Conservation (phyloP, 495 filamentous ascomycete species). For the Podospora comata region DNA sequence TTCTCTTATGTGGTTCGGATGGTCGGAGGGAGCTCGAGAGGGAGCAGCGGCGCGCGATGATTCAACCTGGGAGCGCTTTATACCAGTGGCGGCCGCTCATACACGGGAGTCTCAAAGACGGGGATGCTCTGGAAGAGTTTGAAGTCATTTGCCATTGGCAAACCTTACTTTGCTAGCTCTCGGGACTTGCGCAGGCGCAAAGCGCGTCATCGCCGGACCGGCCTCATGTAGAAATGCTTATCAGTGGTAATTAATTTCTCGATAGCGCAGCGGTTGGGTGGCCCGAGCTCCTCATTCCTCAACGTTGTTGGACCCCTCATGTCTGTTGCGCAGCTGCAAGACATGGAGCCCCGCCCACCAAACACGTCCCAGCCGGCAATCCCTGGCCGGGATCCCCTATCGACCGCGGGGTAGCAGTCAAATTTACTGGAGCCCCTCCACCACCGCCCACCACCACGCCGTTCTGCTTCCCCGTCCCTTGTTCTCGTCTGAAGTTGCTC, state of each 20-base stretch:
- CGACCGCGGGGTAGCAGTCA: conserved; percentile 23
- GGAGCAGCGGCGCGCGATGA: background rate
- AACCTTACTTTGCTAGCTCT: background rate
- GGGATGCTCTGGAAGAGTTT: background rate
- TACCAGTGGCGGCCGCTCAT: background rate
- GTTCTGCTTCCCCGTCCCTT: background rate
- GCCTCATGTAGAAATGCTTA: background rate
- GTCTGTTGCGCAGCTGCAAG: background rate
- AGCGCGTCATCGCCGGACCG: background rate
- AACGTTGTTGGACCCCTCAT: background rate
- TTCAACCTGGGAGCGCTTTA: background rate
- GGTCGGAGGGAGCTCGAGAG: background rate
- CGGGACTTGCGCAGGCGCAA: background rate
- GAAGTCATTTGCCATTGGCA: background rate
- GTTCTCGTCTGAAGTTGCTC: conserved; percentile 15
- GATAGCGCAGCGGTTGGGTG: conserved; percentile 3
- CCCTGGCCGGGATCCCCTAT: conserved; percentile 13
- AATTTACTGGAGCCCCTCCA: conserved; percentile 25
- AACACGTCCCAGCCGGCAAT: conserved; percentile 1
- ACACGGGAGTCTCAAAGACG: background rate
- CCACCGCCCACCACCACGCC: background rate
- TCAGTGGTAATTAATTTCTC: background rate
- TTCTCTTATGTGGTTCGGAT: background rate
- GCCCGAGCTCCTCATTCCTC: background rate
- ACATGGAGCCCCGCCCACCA: background rate